A percentile compares a stretch with the other conserved stretches of the same genome.
Evolutionary conservation across 192 early-diverging fungal species (phyloP).

Genomic region (Backusella morwellensis): DNA sequence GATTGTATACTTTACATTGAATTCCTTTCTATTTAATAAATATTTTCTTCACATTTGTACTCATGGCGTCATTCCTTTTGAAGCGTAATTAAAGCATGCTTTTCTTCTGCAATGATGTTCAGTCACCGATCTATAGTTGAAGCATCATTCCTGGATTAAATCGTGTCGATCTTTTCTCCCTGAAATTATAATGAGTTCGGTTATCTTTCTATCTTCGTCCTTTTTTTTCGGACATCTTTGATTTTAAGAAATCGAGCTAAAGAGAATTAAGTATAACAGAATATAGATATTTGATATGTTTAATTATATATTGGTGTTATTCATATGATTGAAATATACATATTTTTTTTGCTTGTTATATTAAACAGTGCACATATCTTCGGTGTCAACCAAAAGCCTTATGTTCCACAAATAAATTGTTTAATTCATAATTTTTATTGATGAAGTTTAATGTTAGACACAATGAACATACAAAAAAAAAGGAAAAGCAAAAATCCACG

Average conservation of each 20-base stretch:
- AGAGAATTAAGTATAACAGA: too few species aligned
- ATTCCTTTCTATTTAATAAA: not conserved
- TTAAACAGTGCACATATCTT: not conserved
- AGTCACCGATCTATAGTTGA: not conserved
- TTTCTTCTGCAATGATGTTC: not conserved
- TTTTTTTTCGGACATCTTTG: not conserved
- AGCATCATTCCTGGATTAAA: not conserved
- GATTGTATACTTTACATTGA: not conserved
- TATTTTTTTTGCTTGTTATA: not conserved
- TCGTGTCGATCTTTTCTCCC: not conserved
- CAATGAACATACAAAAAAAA: not conserved
- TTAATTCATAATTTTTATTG: slow-evolving; percentile 4
- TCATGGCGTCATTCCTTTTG: not conserved
- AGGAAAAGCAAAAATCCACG: not conserved
- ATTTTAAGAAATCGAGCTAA: too few species aligned
- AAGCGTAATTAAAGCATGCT: not conserved
- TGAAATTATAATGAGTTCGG: not conserved
- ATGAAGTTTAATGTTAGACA: slow-evolving; percentile 3
- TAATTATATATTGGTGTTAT: not conserved
- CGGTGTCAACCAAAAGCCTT: not conserved
- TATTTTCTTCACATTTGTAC: not conserved
- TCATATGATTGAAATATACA: not conserved
- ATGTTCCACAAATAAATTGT: not conserved
- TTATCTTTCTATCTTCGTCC: not conserved
- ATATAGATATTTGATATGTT: too few species aligned